Percentiles rank a stretch among this genome's conserved stretches.
Evolutionary conservation across 345 rosid genomes (phyloP).

Genomic region (Citrus reticulata): DNA sequence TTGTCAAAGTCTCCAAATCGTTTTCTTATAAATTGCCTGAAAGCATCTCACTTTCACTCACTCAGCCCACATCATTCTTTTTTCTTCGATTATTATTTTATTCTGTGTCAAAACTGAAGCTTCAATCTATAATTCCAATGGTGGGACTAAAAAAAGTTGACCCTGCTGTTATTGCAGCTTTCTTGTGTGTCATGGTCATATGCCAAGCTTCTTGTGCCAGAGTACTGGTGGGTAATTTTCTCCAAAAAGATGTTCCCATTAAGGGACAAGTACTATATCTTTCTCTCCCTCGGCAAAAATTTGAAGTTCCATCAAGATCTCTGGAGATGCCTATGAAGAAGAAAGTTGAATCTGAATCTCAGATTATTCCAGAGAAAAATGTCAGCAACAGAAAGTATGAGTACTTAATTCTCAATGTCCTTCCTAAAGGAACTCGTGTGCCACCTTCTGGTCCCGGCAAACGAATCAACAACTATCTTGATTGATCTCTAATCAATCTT

Average conservation of each 20-base stretch:
- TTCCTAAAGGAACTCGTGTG: conserved; percentile 19
- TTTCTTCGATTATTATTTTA: neutral
- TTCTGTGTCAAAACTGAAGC: neutral
- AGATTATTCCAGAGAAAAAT: neutral
- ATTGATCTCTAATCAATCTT: conserved; percentile 2
- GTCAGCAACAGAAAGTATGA: neutral
- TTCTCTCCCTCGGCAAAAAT: neutral
- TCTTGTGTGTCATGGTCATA: neutral
- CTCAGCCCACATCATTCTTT: neutral
- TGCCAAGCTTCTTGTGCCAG: conserved; percentile 17
- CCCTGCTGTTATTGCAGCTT: neutral
- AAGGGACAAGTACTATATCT: neutral
- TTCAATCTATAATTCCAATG: neutral
- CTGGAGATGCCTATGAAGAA: neutral
- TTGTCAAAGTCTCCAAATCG: neutral
- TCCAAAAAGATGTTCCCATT: neutral
- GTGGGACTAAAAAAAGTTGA: neutral
- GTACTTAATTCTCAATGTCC: conserved; percentile 24
- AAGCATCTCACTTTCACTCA: neutral
- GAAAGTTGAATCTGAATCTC: neutral
- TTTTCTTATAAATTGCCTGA: neutral
- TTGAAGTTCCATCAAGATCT: neutral
- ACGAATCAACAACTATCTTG: conserved; percentile 14
- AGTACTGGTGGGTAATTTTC: neutral
- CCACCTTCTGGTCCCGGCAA: conserved; percentile 36